Conservation (phyloP, 805 yeast species). For the Wickerhamomyces alni region DNA sequence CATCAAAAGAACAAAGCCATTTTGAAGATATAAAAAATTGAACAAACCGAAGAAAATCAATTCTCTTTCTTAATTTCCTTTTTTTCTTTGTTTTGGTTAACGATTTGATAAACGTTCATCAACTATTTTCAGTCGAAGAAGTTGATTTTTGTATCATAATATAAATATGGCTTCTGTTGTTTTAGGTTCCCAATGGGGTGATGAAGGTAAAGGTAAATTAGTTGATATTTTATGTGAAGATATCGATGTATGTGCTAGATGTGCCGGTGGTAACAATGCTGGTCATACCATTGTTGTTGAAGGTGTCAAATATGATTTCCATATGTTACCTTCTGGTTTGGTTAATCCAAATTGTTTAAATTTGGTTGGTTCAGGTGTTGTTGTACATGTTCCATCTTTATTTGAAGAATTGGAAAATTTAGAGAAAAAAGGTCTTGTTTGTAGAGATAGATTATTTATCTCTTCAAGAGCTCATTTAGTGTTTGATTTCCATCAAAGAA, state of each 20-base stretch:
- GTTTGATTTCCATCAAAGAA: slow-evolving; percentile 96
- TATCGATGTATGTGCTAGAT: slow-evolving; percentile 94
- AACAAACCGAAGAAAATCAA: too few relatives aligned
- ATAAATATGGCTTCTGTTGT: slow-evolving; percentile 56
- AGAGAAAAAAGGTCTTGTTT: slow-evolving; percentile 71
- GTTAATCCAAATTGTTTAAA: slow-evolving; percentile 89
- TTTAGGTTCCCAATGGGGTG: slow-evolving; percentile 99
- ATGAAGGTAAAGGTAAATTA: slow-evolving; percentile 98
- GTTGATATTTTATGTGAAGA: slow-evolving; percentile 94
- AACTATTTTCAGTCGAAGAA: slow-evolving; percentile 1
- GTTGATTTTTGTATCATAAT: slow-evolving; percentile 1
- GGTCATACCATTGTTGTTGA: slow-evolving; percentile 97
- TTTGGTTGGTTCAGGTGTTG: slow-evolving; percentile 94
- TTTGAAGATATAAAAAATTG: too few relatives aligned
- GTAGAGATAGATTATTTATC: slow-evolving; percentile 65
- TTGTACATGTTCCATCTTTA: slow-evolving; percentile 89
- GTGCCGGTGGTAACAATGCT: slow-evolving; percentile 99
- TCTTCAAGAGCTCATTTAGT: slow-evolving; percentile 95
- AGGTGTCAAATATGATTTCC: slow-evolving; percentile 89
- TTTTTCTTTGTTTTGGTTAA: slow-evolving; percentile 9
- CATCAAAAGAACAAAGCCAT: too few relatives aligned
- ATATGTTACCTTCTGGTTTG: slow-evolving; percentile 97
- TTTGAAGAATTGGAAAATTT: slow-evolving; percentile 80
- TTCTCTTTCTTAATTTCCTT: not conserved
- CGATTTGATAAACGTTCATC: slow-evolving; percentile 10